phyloP scores from a whole-genome alignment of 371 early-diverging fungal species.

The Apophysomyces trapeziformis region DNA sequence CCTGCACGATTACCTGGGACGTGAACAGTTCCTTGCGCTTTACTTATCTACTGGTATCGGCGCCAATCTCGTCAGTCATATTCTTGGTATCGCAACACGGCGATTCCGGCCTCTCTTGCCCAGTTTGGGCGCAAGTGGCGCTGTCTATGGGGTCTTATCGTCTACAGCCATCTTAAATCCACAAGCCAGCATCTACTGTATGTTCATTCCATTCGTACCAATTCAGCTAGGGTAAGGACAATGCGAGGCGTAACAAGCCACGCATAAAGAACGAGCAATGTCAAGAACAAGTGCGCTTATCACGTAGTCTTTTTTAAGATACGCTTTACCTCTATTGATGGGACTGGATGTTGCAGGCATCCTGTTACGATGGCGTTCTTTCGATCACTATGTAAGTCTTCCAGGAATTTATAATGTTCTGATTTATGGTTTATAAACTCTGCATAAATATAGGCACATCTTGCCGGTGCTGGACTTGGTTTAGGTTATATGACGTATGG shows the following conservation, averaged over 20 bases:
- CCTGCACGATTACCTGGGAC: slow-evolving; percentile 46
- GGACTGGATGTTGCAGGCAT: slow-evolving; percentile 53
- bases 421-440: not conserved
- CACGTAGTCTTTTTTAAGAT: not conserved
- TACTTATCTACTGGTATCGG: slow-evolving; percentile 61
- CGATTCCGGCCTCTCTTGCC: slow-evolving; percentile 45
- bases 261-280: too few species aligned
- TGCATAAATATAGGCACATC: slow-evolving; percentile 42
- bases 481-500: slow-evolving; percentile 45
- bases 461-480: slow-evolving; percentile 50
- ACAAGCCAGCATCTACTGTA: slow-evolving; percentile 49
- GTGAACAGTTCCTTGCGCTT: slow-evolving; percentile 69
- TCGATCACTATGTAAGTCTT: slow-evolving; percentile 60
- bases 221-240: slow-evolving; percentile 42
- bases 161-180: slow-evolving; percentile 57
- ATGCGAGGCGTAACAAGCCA: not conserved
- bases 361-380: slow-evolving; percentile 48
- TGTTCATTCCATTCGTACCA: slow-evolving; percentile 66
- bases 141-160: slow-evolving; percentile 61
- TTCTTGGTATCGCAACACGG: slow-evolving; percentile 37
- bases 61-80: slow-evolving; percentile 58
- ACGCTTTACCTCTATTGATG: slow-evolving; percentile 53
- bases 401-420: too few species aligned
- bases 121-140: slow-evolving; percentile 71
- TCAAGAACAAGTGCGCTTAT: not conserved